These are phyloP conservation scores for Coccomyxa sp. DNA, from an alignment of 139 green algal genomes.

Conservation along the genomic window DNA sequence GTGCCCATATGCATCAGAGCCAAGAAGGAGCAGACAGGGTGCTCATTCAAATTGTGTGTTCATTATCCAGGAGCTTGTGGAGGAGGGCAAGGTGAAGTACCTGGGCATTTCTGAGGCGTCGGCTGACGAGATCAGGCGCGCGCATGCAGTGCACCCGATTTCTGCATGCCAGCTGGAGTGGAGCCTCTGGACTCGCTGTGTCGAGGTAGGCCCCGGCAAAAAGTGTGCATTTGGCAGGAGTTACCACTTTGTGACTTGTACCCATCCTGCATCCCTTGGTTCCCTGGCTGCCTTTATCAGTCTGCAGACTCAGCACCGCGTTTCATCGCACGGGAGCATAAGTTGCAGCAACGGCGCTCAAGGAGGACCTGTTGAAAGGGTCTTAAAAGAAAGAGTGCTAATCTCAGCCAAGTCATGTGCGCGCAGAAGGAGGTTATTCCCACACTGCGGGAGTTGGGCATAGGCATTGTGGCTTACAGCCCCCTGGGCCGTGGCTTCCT, in stretches of 20 bases:
- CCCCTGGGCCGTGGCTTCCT: conserved; percentile 53
- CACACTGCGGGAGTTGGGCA: conserved; percentile 57
- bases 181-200: conserved; percentile 61
- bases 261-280: not conserved
- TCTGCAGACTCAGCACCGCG: too few species aligned
- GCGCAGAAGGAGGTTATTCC: conserved; percentile 52
- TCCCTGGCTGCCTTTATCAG: not conserved
- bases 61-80: conserved; percentile 36
- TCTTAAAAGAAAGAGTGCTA: not conserved
- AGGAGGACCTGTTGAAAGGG: not conserved
- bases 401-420: not conserved
- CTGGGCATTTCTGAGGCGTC: conserved; percentile 67
- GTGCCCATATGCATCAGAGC: not conserved
- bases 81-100: conserved; percentile 71
- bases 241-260: not conserved
- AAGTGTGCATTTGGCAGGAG: too few species aligned
- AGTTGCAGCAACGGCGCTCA: not conserved
- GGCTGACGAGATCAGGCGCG: conserved; percentile 51
- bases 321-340: too few species aligned
- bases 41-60: not conserved
- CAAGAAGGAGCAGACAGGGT: not conserved
- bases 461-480: conserved; percentile 65
- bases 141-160: conserved; percentile 61
- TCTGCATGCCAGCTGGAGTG: conserved; percentile 52
- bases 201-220: conserved; percentile 34